phyloP scores from a whole-genome alignment of 139 green algal genomes.

The Axilococcus clingmanii region DNA sequence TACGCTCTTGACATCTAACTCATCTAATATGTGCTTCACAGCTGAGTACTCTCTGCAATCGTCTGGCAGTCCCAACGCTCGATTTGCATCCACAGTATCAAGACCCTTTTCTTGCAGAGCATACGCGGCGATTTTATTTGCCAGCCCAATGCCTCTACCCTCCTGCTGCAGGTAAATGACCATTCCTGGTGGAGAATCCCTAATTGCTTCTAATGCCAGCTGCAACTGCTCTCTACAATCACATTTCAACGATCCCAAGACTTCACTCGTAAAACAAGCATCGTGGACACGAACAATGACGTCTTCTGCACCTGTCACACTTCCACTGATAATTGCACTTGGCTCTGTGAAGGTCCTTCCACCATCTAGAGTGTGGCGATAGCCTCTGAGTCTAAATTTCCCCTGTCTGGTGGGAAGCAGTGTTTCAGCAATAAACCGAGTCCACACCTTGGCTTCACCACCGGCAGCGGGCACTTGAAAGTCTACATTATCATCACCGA shows the following conservation, averaged over 20 bases:
- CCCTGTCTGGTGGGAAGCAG: conserved; percentile 76
- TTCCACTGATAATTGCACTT: conserved; percentile 68
- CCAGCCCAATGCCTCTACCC: conserved; percentile 84
- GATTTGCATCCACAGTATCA: conserved; percentile 93
- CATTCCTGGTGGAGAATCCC: conserved; percentile 52
- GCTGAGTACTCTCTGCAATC: conserved; percentile 87
- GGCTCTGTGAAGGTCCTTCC: conserved; percentile 74
- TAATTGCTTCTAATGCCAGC: conserved; percentile 72
- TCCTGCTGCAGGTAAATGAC: conserved; percentile 96
- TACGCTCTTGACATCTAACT: conserved; percentile 67
- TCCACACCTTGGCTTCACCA: conserved; percentile 20
- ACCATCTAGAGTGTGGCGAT: conserved; percentile 82
- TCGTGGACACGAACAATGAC: conserved; percentile 84
- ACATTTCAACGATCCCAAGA: conserved; percentile 90
- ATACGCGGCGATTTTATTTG: conserved; percentile 97
- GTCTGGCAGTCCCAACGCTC: conserved; percentile 81
- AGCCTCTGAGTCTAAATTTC: conserved; percentile 76
- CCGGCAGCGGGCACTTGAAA: too few species aligned
- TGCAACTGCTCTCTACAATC: conserved; percentile 89
- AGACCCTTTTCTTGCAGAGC: conserved; percentile 78
- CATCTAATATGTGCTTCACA: conserved; percentile 79
- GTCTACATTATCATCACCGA: too few species aligned
- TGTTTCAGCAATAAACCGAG: conserved; percentile 85
- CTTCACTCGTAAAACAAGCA: conserved; percentile 92
- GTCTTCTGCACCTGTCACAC: conserved; percentile 59